Evolutionary conservation across 2,329 filamentous ascomycete genomes (phyloP), one percentile per base, ranked within the genome.

Genomic region (Fusarium mangiferae): DNA sequence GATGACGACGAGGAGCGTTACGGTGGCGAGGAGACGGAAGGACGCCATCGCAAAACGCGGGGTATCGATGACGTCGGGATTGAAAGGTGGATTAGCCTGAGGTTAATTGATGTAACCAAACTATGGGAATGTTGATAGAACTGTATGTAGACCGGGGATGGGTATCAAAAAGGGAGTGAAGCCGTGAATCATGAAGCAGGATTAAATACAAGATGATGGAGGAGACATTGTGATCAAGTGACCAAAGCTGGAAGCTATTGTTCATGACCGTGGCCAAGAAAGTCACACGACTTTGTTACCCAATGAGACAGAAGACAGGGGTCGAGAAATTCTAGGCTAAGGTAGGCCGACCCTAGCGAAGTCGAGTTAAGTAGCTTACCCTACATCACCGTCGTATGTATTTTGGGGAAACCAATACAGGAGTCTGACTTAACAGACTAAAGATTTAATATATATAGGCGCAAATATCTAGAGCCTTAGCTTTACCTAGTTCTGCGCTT

Each of bases 11-110:
- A 72, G 45, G 7, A 72, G 33, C 38, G 62, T 61, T 46, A 60
- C 46, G 68, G 59, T 60, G 68, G 28, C 61, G 49, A 75, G 52
- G 69, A 62, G 65, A 65, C 51, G 61, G 55, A 75, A 38, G 35
- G 55, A 61, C 49, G 66, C 61, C 72, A 73, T 75, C 30, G 49
- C 46, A 48, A 56, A 44, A 55, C 55, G 66, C 66, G 70, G 49
- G 30, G 51, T 28, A 55, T 55, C 36, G 54, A 71, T 68, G 71
- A 71, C 57, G 66, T 68, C 44, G 54, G n/a, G 24, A 26, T 30
- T 3, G 9, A 33, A 24, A 20, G 35, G 24, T 39, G 15, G 18
- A 28, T 39, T n/a, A 9, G 28, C 38, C 6, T 15, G 26, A 30
- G 26, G 28, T 36, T 42, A 10, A 38, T 44, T 13, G 33, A 59